Evolutionary conservation across 2,329 filamentous ascomycete species (phyloP).

Genomic region (Paradendryphiella salina): DNA sequence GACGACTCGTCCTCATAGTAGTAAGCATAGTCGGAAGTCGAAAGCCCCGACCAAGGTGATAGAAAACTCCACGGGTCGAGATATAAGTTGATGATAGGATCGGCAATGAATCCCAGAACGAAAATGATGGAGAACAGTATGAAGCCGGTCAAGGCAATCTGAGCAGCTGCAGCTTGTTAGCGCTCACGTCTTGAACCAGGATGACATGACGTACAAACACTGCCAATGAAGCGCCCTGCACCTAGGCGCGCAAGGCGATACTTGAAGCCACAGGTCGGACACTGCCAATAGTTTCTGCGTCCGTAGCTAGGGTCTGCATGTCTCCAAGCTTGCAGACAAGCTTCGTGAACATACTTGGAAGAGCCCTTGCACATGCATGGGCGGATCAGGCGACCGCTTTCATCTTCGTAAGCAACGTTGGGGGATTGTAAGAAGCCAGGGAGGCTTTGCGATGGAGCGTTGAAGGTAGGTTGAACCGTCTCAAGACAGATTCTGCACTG

Average conservation of each 20-base stretch:
- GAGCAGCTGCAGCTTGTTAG: conserved; percentile 52
- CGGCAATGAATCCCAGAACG: conserved; percentile 84
- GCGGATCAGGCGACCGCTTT: conserved; percentile 76
- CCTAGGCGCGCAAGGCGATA: conserved; percentile 78
- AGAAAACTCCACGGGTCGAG: conserved; percentile 66
- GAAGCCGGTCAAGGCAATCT: conserved; percentile 69
- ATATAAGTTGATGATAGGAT: conserved; percentile 89
- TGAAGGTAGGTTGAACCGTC: conserved; percentile 63
- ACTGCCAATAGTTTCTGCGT: conserved; percentile 78
- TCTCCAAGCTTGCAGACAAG: conserved; percentile 83
- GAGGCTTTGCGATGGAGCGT: conserved; percentile 57
- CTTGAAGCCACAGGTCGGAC: conserved; percentile 81
- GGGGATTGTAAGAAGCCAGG: conserved; percentile 62
- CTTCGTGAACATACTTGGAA: conserved; percentile 91
- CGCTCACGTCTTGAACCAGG: background rate
- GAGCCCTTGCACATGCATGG: conserved; percentile 94
- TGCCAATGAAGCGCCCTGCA: conserved; percentile 67
- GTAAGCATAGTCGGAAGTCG: conserved; percentile 27
- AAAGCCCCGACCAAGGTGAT: conserved; percentile 36
- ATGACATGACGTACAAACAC: conserved; percentile 44
- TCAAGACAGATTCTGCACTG: conserved; percentile 92
- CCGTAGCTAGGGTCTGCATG: conserved; percentile 67
- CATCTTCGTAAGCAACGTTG: conserved; percentile 70
- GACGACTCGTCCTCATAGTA: conserved; percentile 43
- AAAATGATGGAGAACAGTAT: conserved; percentile 77